Evolutionary conservation across 257 asterid species (phyloP).

Genomic region (Jacaranda copaia): DNA sequence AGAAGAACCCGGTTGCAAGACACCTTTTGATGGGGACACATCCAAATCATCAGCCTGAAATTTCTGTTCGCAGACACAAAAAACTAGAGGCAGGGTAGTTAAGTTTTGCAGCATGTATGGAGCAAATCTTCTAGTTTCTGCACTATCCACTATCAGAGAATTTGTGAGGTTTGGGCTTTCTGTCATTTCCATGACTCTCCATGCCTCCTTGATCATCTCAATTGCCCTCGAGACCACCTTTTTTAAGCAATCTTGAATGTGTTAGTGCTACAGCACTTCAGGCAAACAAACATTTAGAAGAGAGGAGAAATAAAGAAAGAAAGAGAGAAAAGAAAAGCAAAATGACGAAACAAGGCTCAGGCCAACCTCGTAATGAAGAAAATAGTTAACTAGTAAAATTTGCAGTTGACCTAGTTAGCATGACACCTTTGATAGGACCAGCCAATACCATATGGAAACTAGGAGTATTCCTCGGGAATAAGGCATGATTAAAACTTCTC

Average conservation of each 20-base stretch:
- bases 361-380: constrained; percentile 8
- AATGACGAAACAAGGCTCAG: constrained; percentile 25
- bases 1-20: constrained; percentile 81
- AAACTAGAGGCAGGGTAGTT: constrained; percentile 82
- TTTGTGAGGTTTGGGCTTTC: constrained; percentile 51
- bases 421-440: constrained; percentile 24
- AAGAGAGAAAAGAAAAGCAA: neutral
- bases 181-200: constrained; percentile 48
- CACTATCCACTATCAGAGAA: constrained; percentile 54
- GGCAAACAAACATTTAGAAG: constrained; percentile 1
- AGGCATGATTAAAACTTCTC: constrained; percentile 22
- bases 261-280: constrained; percentile 38
- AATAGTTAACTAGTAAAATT: constrained; percentile 11
- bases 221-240: constrained; percentile 77
- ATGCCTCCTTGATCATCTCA: constrained; percentile 72
- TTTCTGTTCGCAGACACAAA: constrained; percentile 61
- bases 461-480: neutral
- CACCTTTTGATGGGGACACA: constrained; percentile 62
- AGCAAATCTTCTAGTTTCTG: constrained; percentile 70
- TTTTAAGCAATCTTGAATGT: constrained; percentile 32
- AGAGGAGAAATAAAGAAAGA: neutral
- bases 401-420: constrained; percentile 12
- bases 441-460: constrained; percentile 25
- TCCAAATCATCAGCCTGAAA: constrained; percentile 62
- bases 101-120: constrained; percentile 91